phyloP scores from a whole-genome alignment of 495 filamentous ascomycete species.

The Lentithecium fluviatile region DNA sequence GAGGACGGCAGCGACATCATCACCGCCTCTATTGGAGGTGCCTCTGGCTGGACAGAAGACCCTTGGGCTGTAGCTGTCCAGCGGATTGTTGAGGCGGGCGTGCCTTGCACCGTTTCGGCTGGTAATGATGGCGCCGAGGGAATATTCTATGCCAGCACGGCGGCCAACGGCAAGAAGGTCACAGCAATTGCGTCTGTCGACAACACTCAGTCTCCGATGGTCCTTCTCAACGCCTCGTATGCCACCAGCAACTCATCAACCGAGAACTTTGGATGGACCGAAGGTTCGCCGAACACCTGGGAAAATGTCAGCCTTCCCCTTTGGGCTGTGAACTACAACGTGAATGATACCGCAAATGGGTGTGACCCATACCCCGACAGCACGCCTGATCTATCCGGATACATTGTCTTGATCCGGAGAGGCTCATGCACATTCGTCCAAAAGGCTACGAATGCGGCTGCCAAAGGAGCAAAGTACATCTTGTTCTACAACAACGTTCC shows the following conservation, averaged over 20 bases:
- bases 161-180: not conserved
- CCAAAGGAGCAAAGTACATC: not conserved
- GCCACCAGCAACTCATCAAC: not conserved
- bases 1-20: constrained; percentile 5
- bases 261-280: not conserved
- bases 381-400: constrained; percentile 1
- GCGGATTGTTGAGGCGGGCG: constrained; percentile 5
- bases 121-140: constrained; percentile 11
- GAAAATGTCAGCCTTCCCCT: constrained; percentile 1
- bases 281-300: not conserved
- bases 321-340: not conserved
- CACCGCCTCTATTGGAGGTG: constrained; percentile 2
- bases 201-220: not conserved
- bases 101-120: constrained; percentile 1
- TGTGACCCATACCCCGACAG: not conserved
- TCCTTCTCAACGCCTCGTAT: constrained; percentile 1
- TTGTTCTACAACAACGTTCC: constrained; percentile 14
- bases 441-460: constrained; percentile 1
- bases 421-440: constrained; percentile 2
- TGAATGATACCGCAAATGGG: not conserved
- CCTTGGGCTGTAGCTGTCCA: constrained; percentile 2
- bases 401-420: constrained; percentile 2
- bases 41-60: constrained; percentile 10
- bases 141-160: constrained; percentile 4
- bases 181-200: constrained; percentile 10